phyloP scores from a whole-genome alignment of 139 green algal genomes.

The Pseudopediastrum boryanum region DNA sequence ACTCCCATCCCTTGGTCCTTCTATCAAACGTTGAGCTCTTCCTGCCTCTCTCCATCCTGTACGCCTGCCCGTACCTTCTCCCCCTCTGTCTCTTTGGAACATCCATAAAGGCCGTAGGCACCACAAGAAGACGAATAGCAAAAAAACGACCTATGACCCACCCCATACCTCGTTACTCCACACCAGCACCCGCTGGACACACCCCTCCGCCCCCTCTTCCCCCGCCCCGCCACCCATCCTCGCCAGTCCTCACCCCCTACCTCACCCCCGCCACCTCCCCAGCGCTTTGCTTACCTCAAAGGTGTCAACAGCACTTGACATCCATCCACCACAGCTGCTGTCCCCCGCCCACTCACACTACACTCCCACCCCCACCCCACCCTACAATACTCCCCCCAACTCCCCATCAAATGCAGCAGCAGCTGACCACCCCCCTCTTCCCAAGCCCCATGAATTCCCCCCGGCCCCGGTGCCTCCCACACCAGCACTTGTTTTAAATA shows the following conservation, averaged over 20 bases:
- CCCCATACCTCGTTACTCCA: not conserved
- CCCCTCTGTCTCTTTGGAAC: too few relatives aligned
- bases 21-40: too few relatives aligned
- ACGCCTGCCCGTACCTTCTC: too few relatives aligned
- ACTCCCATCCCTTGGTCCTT: too few relatives aligned
- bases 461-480: not conserved
- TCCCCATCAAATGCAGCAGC: slow-evolving; percentile 53
- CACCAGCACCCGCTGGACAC: too few relatives aligned
- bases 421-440: not conserved
- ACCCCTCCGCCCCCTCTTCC: too few relatives aligned
- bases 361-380: slow-evolving; percentile 44
- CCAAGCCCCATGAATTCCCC: not conserved
- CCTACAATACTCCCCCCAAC: slow-evolving; percentile 34
- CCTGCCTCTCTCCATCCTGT: too few relatives aligned
- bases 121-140: too few relatives aligned
- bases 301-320: slow-evolving; percentile 78
- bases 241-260: not conserved
- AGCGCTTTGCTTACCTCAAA: slow-evolving; percentile 53
- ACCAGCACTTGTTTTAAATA: slow-evolving; percentile 86
- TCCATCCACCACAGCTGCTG: slow-evolving; percentile 88
- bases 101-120: too few relatives aligned
- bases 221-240: not conserved
- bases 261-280: not conserved
- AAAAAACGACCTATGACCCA: not conserved
- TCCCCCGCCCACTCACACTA: slow-evolving; percentile 62